Evolutionary conservation across 108 stramenopile species (phyloP).

Genomic region (Cyclostephanos invisitatus): DNA sequence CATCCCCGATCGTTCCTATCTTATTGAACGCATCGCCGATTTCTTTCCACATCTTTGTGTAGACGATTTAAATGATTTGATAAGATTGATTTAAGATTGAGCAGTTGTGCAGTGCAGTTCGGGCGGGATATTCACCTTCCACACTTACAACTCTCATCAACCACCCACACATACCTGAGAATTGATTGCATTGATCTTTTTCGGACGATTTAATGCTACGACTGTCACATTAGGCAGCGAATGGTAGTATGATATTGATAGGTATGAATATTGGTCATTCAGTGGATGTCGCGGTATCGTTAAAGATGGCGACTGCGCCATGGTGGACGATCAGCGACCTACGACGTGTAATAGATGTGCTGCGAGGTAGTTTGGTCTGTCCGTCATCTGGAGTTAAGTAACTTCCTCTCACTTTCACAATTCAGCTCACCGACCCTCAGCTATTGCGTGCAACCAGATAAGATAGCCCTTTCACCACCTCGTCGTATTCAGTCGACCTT

Average conservation of each 20-base stretch:
- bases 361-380: background rate
- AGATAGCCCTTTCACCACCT: background rate
- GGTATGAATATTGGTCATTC: conserved; percentile 19
- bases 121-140: background rate
- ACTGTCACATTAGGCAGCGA: conserved; percentile 51
- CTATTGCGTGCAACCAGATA: no score
- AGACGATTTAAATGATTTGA: background rate
- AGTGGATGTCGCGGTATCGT: conserved; percentile 24
- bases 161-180: conserved; percentile 27
- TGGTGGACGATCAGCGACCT: background rate
- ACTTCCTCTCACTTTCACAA: no score
- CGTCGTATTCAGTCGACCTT: background rate
- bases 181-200: conserved; percentile 75
- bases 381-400: background rate
- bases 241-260: conserved; percentile 28
- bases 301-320: background rate
- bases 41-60: conserved; percentile 68
- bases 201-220: conserved; percentile 57
- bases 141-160: background rate
- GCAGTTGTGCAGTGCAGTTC: background rate
- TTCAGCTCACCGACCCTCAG: no score
- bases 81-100: background rate
- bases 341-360: no score
- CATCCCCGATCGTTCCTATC: conserved; percentile 56
- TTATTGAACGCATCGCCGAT: conserved; percentile 63